Evolutionary conservation across 345 rosid species (phyloP), one percentile per base, ranked within the genome.

Genomic region (Populus deltoides): DNA sequence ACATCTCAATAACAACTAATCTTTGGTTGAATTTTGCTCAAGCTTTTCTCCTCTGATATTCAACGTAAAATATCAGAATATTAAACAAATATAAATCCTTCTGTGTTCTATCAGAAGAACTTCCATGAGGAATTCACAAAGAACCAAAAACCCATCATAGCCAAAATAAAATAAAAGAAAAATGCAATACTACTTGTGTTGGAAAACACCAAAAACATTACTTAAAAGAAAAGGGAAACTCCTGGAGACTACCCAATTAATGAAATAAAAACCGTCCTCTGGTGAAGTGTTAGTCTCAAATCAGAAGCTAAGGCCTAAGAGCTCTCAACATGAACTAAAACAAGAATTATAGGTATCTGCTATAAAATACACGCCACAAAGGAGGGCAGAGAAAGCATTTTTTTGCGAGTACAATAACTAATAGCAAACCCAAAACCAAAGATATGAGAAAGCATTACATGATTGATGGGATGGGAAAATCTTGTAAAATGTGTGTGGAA

Each of bases 1-100:
- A 87, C 89, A 89, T 90, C 70, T 86, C 89, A 84, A 75, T 59
- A 66, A 70, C 70, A 47, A 51, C 47, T 18, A 72, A 76, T 36
- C 36, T 47, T 35, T 53, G 24, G 6, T 45, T 69, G 38, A 72
- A 71, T 72, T 22, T 69, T 62, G 31, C 51, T 38, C 35, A 31
- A 49, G 27, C 51, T 68, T 49, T 75, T 68, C 73, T 20, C 18
- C n/a, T n/a, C 62, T 57, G 62, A 57, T 57, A 57, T n/a, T 57
- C 62, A 57, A n/a, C 24, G 62, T 57, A 22, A 57, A 57, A 8
- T 57, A 57, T 57, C 29, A 59, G 63, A 59, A 10, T 11, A 59
- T 59, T 11, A n/a, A 3, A n/a, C 25, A n/a, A 59, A 59, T 10
- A 25, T n/a, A 59, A 59, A 59, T 9, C 63, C 63, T 59, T 10